Evolutionary conservation across 495 filamentous ascomycete genomes (phyloP).

Genomic region (Daldinia concentrica): DNA sequence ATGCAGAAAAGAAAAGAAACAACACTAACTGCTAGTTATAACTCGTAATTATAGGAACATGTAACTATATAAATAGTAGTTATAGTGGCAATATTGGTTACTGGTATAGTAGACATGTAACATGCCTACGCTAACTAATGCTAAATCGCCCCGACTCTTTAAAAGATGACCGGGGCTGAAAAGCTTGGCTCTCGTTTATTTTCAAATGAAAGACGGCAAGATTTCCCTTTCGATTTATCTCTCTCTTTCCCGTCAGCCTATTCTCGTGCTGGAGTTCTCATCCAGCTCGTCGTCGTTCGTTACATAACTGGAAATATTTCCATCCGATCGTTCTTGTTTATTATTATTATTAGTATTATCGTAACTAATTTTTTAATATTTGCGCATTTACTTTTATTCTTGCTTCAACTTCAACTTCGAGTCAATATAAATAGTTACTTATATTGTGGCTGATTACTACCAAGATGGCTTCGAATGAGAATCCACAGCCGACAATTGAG

Average conservation of each 20-base stretch:
- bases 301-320: slow-evolving; percentile 18
- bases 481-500: slow-evolving; percentile 13
- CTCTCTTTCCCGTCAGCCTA: slow-evolving; percentile 20
- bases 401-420: neutral
- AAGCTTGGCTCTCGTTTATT: slow-evolving; percentile 36
- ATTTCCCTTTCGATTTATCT: slow-evolving; percentile 12
- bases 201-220: slow-evolving; percentile 21
- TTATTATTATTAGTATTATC: slow-evolving; percentile 23
- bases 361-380: slow-evolving; percentile 14
- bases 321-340: slow-evolving; percentile 20
- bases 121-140: slow-evolving; percentile 9
- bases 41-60: neutral
- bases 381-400: neutral
- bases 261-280: slow-evolving; percentile 19
- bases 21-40: neutral
- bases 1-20: neutral
- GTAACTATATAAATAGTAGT: neutral
- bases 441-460: slow-evolving; percentile 1
- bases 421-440: slow-evolving; percentile 6
- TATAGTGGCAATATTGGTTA: too few species aligned
- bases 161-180: slow-evolving; percentile 20
- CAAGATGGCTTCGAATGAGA: slow-evolving; percentile 28
- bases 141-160: slow-evolving; percentile 13
- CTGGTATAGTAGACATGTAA: neutral
- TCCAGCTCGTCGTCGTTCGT: slow-evolving; percentile 27